Percentiles rank a stretch among this genome's conserved stretches.
These are phyloP conservation scores for Phytophthora aleatoria DNA, from an alignment of 352 stramenopile genomes.

Conservation along the genomic window DNA sequence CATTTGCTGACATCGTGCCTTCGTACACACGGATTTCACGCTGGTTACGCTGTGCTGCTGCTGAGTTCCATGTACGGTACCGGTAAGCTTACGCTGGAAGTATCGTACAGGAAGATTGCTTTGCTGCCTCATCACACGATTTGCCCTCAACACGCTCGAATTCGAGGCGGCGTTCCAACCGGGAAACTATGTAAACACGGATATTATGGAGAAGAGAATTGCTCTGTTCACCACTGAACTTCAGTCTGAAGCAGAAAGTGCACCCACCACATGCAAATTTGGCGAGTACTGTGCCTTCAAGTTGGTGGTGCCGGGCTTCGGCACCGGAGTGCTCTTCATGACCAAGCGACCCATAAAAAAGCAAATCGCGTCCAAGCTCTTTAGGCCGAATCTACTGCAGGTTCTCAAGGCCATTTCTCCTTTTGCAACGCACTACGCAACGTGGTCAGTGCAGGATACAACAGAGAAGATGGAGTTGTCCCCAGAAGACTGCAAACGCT, in stretches of 20 bases:
- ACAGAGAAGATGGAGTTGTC: conserved; percentile 25
- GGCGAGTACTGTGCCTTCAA: background rate
- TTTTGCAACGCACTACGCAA: conserved; percentile 1
- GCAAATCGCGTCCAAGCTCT: conserved; percentile 13
- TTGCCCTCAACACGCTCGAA: background rate
- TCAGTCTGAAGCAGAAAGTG: conserved; percentile 18
- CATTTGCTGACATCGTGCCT: background rate
- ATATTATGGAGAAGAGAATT: conserved; percentile 3
- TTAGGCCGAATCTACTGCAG: conserved; percentile 4
- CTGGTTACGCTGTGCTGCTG: background rate
- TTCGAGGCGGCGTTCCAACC: background rate
- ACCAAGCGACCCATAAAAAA: conserved; percentile 19
- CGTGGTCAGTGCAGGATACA: background rate
- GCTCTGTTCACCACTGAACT: conserved; percentile 1
- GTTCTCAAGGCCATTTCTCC: conserved; percentile 7
- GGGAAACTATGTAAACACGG: conserved; percentile 5
- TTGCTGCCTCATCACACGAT: conserved; percentile 6
- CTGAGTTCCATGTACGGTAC: background rate
- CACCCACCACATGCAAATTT: background rate
- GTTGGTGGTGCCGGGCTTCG: conserved; percentile 6
- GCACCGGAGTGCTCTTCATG: conserved; percentile 3
- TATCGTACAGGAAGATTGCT: background rate
- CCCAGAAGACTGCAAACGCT: conserved; percentile 18
- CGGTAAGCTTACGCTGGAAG: too few species aligned
- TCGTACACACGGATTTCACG: background rate